Conservation (phyloP, 2,329 filamentous ascomycete species). For the Fusarium fracticaudum region DNA sequence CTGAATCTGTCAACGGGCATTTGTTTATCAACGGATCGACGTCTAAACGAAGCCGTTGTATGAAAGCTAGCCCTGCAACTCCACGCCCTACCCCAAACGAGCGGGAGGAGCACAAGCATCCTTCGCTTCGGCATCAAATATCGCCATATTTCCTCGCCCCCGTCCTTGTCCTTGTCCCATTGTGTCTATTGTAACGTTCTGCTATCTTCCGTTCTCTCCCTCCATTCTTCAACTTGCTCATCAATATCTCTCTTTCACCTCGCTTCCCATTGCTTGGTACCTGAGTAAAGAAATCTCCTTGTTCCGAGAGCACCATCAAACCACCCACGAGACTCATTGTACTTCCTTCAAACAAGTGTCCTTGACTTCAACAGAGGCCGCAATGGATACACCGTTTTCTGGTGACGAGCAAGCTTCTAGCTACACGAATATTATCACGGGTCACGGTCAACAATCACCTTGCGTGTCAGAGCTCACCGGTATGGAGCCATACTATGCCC, state of each 20-base stretch:
- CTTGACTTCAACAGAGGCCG: constrained; percentile 23
- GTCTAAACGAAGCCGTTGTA: constrained; percentile 31
- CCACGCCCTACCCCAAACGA: constrained; percentile 37
- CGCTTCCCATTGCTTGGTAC: constrained; percentile 30
- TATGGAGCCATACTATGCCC: constrained; percentile 39
- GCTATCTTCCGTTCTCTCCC: constrained; percentile 28
- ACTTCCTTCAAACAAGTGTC: constrained; percentile 24
- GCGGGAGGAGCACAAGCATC: constrained; percentile 37
- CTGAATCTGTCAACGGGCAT: constrained; percentile 33
- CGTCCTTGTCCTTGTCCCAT: constrained; percentile 40
- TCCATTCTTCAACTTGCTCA: constrained; percentile 24
- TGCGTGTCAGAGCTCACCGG: constrained; percentile 40
- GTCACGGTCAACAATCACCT: constrained; percentile 43
- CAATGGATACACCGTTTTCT: constrained; percentile 46
- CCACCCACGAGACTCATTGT: constrained; percentile 37
- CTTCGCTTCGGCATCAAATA: constrained; percentile 40
- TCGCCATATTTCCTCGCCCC: constrained; percentile 36
- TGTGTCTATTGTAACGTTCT: constrained; percentile 43
- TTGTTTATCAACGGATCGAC: constrained; percentile 38
- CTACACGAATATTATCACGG: constrained; percentile 46
- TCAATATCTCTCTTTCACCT: constrained; percentile 15
- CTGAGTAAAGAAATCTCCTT: constrained; percentile 29
- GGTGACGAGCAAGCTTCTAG: constrained; percentile 42
- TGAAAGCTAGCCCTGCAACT: constrained; percentile 32
- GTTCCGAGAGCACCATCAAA: constrained; percentile 27